These are phyloP conservation scores for Saccharomyces paradoxus DNA, from an alignment of 805 yeast genomes.

Conservation along the genomic window DNA sequence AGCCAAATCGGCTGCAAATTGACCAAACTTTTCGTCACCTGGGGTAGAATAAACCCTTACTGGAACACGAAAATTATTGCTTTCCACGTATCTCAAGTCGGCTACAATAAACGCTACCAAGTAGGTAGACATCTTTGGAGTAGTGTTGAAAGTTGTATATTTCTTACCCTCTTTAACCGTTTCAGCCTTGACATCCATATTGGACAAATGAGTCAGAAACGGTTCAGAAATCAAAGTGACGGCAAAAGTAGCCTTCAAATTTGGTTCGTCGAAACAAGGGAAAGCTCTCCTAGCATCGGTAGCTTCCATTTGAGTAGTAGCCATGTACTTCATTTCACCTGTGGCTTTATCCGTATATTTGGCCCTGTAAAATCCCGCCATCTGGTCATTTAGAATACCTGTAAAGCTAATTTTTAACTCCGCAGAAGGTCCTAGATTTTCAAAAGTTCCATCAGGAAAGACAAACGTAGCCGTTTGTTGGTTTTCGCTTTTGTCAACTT, in stretches of 20 bases:
- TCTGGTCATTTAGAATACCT: slow-evolving; percentile 56
- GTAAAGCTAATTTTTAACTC: slow-evolving; percentile 43
- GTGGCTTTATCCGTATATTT: slow-evolving; percentile 43
- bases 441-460: slow-evolving; percentile 38
- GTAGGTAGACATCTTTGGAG: slow-evolving; percentile 70
- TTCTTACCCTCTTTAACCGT: slow-evolving; percentile 30
- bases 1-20: slow-evolving; percentile 55
- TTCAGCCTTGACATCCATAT: slow-evolving; percentile 49
- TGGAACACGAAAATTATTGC: slow-evolving; percentile 36
- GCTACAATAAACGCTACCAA: slow-evolving; percentile 68
- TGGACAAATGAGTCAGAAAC: slow-evolving; percentile 52
- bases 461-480: slow-evolving; percentile 57
- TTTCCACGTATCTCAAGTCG: slow-evolving; percentile 55
- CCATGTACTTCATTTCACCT: slow-evolving; percentile 22
- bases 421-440: slow-evolving; percentile 32
- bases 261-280: slow-evolving; percentile 71
- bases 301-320: slow-evolving; percentile 48
- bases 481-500: slow-evolving; percentile 39
- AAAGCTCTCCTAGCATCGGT: slow-evolving; percentile 73
- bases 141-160: slow-evolving; percentile 47
- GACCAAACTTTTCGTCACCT: slow-evolving; percentile 49
- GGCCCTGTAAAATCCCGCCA: slow-evolving; percentile 71
- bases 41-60: slow-evolving; percentile 58
- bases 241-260: slow-evolving; percentile 57
- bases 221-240: slow-evolving; percentile 47